Evolutionary conservation across 306 rosid species (phyloP), one percentile per base, ranked within the genome.

Genomic region (Vigna nakashimae): DNA sequence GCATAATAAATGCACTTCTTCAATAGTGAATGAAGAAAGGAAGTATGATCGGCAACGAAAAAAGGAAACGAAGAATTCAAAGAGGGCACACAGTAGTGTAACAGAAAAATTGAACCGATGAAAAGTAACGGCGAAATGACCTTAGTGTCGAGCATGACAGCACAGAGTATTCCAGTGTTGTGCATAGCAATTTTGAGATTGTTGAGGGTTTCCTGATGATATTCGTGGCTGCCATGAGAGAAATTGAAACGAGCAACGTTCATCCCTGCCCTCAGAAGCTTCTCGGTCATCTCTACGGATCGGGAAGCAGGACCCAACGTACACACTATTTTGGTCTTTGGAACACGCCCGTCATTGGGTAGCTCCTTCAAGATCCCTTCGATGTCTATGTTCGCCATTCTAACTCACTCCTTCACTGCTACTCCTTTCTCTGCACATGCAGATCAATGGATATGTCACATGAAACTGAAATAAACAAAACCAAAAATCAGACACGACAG

Each of bases 91-190:
- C 2, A 2, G 48, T 43, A 42, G 2, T 26, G 0, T 26, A 42
- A 38, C 2, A 7, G 43, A 6, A 38, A 7, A 9, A 42, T 42
- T 42, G 13, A 42, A 2, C 2, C 13, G 46, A 43, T 43, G 4
- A 10, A 43, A 43, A 43, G 48, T 7, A 10, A 48, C 15, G 48
- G 14, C 11, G 52, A 48, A n/a, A 2, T 0, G 43, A 93, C 98
- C 97, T 93, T 93, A 24, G 98, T 93, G 50, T 93, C 98, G 12
- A 93, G 98, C 98, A 91, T 94, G 89, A 94, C 86, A 49, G 98
- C 98, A 55, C 90, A 89, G 75, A 94, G 89, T 71, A 90, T 90
- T 68, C 84, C 90, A 9, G 98, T 94, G 77, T 84, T 89, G 59
- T 87, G 90, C 97, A 94, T 94, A 73, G 96, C 98, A 10, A 82